Evolutionary conservation across 257 asterid genomes (phyloP).

Genomic region (Echium plantagineum): DNA sequence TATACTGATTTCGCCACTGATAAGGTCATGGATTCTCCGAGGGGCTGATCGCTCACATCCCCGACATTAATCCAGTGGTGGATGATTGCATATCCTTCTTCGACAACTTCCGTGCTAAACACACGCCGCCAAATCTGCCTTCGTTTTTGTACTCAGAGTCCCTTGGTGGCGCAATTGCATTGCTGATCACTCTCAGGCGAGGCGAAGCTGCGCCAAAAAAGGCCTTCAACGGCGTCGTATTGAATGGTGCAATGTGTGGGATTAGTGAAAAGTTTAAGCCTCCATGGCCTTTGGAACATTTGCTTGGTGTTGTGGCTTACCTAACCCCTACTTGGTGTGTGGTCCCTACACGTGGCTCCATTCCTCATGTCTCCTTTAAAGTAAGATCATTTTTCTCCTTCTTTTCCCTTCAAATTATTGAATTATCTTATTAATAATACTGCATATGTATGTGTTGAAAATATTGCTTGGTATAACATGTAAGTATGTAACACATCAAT

Average conservation of each 20-base stretch:
- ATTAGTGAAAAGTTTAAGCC: slow-evolving; percentile 88
- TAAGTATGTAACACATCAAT: neutral
- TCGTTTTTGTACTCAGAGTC: slow-evolving; percentile 77
- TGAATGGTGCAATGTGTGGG: slow-evolving; percentile 96
- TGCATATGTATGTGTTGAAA: no score
- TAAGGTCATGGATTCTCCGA: slow-evolving; percentile 76
- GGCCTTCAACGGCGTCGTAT: slow-evolving; percentile 61
- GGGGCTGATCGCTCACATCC: slow-evolving; percentile 66
- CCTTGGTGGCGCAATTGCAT: slow-evolving; percentile 82
- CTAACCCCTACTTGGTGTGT: slow-evolving; percentile 69
- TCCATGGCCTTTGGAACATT: slow-evolving; percentile 95
- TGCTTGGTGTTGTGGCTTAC: slow-evolving; percentile 67
- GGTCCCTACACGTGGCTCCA: slow-evolving; percentile 82
- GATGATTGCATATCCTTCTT: slow-evolving; percentile 64
- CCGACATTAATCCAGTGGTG: slow-evolving; percentile 62
- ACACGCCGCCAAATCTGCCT: slow-evolving; percentile 37
- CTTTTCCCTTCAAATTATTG: no score
- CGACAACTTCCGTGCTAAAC: slow-evolving; percentile 35
- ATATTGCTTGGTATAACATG: neutral
- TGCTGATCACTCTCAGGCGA: slow-evolving; percentile 63
- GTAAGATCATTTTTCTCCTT: slow-evolving; percentile 27
- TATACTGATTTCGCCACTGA: no score
- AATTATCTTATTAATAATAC: no score
- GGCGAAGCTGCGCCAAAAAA: slow-evolving; percentile 39
- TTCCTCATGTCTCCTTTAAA: slow-evolving; percentile 74